Percentiles rank a stretch among this genome's conserved stretches.
phyloP scores from a whole-genome alignment of 768 basidiomycete species.

The Scleroderma bovista region DNA sequence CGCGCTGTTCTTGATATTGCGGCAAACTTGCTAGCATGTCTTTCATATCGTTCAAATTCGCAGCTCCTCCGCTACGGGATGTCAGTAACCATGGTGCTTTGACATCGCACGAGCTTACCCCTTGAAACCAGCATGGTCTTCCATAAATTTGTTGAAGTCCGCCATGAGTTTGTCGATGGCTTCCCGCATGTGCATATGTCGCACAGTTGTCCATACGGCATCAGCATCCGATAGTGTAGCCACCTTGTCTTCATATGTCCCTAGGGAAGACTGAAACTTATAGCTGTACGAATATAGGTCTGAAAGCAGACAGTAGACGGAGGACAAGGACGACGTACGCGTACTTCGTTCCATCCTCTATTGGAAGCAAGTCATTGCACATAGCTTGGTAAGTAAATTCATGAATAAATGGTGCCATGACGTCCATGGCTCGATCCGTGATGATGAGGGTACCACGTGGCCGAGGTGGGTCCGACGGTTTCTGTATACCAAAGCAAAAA shows the following conservation, averaged over 20 bases:
- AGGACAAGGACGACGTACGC: slow-evolving; percentile 49
- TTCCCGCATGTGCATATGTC: slow-evolving; percentile 99
- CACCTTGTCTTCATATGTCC: slow-evolving; percentile 82
- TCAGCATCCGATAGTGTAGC: slow-evolving; percentile 85
- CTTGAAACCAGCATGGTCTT: slow-evolving; percentile 92
- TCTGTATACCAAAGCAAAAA: slow-evolving; percentile 30
- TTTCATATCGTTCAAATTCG: slow-evolving; percentile 95
- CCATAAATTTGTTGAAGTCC: slow-evolving; percentile 91
- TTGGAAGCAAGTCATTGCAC: slow-evolving; percentile 89
- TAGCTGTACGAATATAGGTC: slow-evolving; percentile 48
- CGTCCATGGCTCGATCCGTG: slow-evolving; percentile 96
- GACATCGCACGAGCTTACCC: slow-evolving; percentile 47
- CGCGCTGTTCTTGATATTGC: slow-evolving; percentile 91
- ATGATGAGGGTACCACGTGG: slow-evolving; percentile 81
- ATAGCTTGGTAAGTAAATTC: slow-evolving; percentile 99
- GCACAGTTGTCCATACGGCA: slow-evolving; percentile 84
- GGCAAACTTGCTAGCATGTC: slow-evolving; percentile 96
- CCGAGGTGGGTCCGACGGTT: slow-evolving; percentile 50
- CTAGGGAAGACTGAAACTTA: slow-evolving; percentile 86
- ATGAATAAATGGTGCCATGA: slow-evolving; percentile 83
- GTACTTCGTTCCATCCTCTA: slow-evolving; percentile 83
- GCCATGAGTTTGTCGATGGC: slow-evolving; percentile 95
- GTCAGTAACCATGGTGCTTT: slow-evolving; percentile 1
- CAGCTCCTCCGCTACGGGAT: slow-evolving; percentile 60
- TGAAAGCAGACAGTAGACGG: slow-evolving; percentile 5